Evolutionary conservation across 768 basidiomycete genomes (phyloP).

Genomic region (Fistulinella prunicolor): DNA sequence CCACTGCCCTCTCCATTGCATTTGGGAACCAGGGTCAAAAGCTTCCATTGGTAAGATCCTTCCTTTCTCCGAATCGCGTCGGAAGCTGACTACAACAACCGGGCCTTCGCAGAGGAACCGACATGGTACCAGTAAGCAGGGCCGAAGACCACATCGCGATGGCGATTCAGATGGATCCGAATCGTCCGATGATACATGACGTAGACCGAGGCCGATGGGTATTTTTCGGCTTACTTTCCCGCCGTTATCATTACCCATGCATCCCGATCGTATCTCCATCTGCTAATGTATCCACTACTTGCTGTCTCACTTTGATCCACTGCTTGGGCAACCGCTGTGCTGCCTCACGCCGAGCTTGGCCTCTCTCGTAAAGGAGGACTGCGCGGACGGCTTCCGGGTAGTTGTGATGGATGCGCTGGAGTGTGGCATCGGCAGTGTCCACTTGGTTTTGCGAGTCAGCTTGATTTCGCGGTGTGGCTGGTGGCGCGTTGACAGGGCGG

Average conservation of each 20-base stretch:
- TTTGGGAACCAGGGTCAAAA: slow-evolving; percentile 91
- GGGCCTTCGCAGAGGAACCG: slow-evolving; percentile 63
- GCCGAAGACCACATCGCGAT: slow-evolving; percentile 53
- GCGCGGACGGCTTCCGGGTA: slow-evolving; percentile 47
- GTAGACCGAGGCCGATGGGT: slow-evolving; percentile 8
- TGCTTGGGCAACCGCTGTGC: slow-evolving; percentile 13
- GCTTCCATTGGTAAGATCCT: slow-evolving; percentile 67
- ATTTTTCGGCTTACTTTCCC: slow-evolving; percentile 9
- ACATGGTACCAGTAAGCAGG: slow-evolving; percentile 65
- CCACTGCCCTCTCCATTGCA: slow-evolving; percentile 85
- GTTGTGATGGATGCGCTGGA: slow-evolving; percentile 45
- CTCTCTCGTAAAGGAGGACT: slow-evolving; percentile 35
- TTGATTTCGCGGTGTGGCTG: slow-evolving; percentile 14
- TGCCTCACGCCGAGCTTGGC: slow-evolving; percentile 25
- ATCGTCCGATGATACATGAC: slow-evolving; percentile 58
- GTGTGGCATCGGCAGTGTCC: slow-evolving; percentile 38
- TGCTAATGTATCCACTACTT: slow-evolving; percentile 25
- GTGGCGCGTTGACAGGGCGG: slow-evolving; percentile 18
- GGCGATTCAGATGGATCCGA: slow-evolving; percentile 62
- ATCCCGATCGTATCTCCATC: slow-evolving; percentile 17
- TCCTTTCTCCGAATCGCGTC: slow-evolving; percentile 21
- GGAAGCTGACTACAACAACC: slow-evolving; percentile 21
- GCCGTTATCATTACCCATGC: slow-evolving; percentile 22
- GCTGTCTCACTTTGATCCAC: slow-evolving; percentile 18
- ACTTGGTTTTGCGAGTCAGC: slow-evolving; percentile 22